Base-by-base conservation (phyloP, 352 stramenopile genomes). In the Globisporangium echinulatum region DNA sequence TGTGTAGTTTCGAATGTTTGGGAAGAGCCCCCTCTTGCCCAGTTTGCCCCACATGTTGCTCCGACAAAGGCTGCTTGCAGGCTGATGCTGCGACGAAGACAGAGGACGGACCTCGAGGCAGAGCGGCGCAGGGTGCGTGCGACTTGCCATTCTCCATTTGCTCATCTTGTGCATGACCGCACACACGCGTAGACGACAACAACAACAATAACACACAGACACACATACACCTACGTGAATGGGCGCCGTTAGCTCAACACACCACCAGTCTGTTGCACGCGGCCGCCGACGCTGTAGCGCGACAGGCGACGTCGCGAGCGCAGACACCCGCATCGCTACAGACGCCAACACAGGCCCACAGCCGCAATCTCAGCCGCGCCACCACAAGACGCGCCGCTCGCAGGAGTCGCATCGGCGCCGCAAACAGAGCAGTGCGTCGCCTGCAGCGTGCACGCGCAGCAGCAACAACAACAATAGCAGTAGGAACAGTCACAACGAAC, bases 321-420 rank as follows among this genome's bases (percentile, higher is more conserved):
- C 49, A 10, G 39, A 49, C 40, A 15, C n/a, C 6, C 5, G 13
- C n/a, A 40, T 17, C 50, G 36, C 11, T 37, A 33, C 19, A 44
- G 25, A 33, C 25, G 25, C 25, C 25, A 33, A 33, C 25, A 33
- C 25, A 3, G 25, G 25, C 25, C 25, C 25, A 33, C 25, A 33
- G 25, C 25, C 25, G 25, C 25, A 33, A 33, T 25, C 42, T 6
- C 9, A 44, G 46, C 15, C 7, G 43, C 60, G 60, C n/a, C 54
- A 57, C 49, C 60, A 66, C 48, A 66, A 66, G 53, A 57, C 59
- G 25, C 59, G 59, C 25, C 46, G 51, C 19, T 60, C 59, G 0
- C 60, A 61, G 36, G 60, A 56, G 49, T 52, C 48, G n/a, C 54
- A 43, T 13, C 60, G 54, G 17, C 60, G 54, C 39, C 54, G 49